These are phyloP conservation scores for Tolypocladium guangdongense DNA, from an alignment of 2,329 filamentous ascomycete species.

Conservation along the genomic window DNA sequence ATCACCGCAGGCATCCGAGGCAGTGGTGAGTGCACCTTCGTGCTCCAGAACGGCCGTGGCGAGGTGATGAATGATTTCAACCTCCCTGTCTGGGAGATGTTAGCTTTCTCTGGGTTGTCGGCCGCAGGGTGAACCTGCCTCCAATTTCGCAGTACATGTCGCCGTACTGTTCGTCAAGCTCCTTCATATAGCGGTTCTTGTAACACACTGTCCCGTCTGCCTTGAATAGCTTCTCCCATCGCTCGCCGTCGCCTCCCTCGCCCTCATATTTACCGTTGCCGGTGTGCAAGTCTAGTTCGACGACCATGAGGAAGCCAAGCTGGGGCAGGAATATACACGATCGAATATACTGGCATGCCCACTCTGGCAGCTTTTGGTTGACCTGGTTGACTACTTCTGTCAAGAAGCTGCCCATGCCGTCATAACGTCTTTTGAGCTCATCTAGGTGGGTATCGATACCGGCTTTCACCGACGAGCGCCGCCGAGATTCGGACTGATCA, in stretches of 20 bases:
- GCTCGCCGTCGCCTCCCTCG: slow-evolving; percentile 38
- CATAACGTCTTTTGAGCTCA: slow-evolving; percentile 63
- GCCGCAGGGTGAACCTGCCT: slow-evolving; percentile 36
- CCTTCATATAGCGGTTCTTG: slow-evolving; percentile 72
- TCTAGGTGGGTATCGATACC: slow-evolving; percentile 70
- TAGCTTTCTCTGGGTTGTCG: slow-evolving; percentile 5
- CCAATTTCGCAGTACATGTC: slow-evolving; percentile 80
- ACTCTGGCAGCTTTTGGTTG: slow-evolving; percentile 48
- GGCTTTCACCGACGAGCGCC: slow-evolving; percentile 59
- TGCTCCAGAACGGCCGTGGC: slow-evolving; percentile 59
- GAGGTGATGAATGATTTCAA: slow-evolving; percentile 74
- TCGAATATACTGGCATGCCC: slow-evolving; percentile 39
- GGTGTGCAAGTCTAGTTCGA: slow-evolving; percentile 41
- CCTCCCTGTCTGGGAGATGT: slow-evolving; percentile 58
- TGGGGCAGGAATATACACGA: slow-evolving; percentile 89
- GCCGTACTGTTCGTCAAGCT: slow-evolving; percentile 71
- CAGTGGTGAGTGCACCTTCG: slow-evolving; percentile 51
- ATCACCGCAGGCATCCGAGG: slow-evolving; percentile 77
- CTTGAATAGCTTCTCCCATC: slow-evolving; percentile 70
- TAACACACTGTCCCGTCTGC: slow-evolving; percentile 67
- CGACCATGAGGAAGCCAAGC: slow-evolving; percentile 76
- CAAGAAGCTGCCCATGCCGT: slow-evolving; percentile 66
- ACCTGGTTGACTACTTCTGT: slow-evolving; percentile 56
- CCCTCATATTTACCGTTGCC: slow-evolving; percentile 55
- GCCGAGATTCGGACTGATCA: slow-evolving; percentile 58